phyloP scores from a whole-genome alignment of 768 basidiomycete genomes.

The Suillus subaureus region DNA sequence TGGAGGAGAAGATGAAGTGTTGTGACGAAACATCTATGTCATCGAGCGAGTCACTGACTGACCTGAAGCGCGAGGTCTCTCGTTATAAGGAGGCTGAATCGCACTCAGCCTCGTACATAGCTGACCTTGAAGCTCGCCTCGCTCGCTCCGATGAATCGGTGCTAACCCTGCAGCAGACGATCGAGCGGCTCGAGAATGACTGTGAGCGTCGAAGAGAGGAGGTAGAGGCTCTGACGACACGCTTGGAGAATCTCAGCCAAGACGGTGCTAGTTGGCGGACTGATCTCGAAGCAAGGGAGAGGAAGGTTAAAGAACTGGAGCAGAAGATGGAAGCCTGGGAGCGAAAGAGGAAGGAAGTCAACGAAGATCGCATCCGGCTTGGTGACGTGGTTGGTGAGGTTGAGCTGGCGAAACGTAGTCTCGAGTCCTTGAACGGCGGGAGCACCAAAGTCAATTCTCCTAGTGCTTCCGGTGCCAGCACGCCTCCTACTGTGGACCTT shows the following conservation, averaged over 20 bases:
- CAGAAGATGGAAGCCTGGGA: constrained; percentile 79
- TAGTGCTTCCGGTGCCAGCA: constrained; percentile 30
- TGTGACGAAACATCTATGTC: constrained; percentile 79
- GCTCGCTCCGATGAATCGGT: constrained; percentile 79
- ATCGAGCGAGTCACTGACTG: constrained; percentile 77
- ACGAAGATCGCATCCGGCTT: constrained; percentile 65
- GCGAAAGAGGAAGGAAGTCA: constrained; percentile 65
- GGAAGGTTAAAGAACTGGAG: constrained; percentile 74
- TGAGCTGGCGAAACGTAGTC: constrained; percentile 64
- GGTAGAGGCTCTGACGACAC: constrained; percentile 67
- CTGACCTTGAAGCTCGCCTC: constrained; percentile 83
- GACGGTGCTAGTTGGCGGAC: constrained; percentile 83
- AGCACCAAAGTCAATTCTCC: constrained; percentile 33
- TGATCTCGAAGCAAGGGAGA: constrained; percentile 85
- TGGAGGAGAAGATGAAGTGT: constrained; percentile 88
- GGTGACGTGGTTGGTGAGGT: constrained; percentile 71
- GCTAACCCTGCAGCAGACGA: constrained; percentile 62
- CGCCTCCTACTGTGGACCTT: constrained; percentile 37
- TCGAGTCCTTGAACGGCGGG: constrained; percentile 48
- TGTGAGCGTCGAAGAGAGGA: constrained; percentile 73
- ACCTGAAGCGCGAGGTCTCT: constrained; percentile 81
- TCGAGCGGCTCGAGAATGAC: constrained; percentile 79
- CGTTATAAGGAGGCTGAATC: constrained; percentile 77
- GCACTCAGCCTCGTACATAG: constrained; percentile 76
- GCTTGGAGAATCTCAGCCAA: constrained; percentile 65